Evolutionary conservation across 192 early-diverging fungal genomes (phyloP), one percentile per base, ranked within the genome.

Genomic region (Gryganskiella cystojenkinii): DNA sequence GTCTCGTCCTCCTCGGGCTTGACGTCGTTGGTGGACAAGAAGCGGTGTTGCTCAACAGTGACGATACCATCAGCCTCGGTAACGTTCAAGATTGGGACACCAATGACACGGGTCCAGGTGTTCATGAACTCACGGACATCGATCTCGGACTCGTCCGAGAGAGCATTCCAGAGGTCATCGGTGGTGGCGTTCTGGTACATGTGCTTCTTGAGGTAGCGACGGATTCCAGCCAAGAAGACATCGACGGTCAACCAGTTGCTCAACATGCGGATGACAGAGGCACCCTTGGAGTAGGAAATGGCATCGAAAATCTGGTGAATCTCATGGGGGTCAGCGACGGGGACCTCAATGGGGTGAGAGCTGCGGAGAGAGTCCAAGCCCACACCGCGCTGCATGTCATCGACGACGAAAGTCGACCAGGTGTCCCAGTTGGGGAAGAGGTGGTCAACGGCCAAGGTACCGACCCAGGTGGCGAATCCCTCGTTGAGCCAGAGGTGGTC

Each of bases 381-480:
- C 25, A 97, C 83, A 33, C 90, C 97, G 50, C 86, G 80, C 46
- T 90, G 85, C 81, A 95, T 89, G 54, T 94, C 92, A 31, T 90
- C 89, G 51, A 83, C 86, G 19, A 96, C 87, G 79, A 97, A 99
- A 44, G 73, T 76, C 47, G 94, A 95, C 93, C 95, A 99, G 37
- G 95, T 84, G 79, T 96, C 89, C 94, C 95, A 96, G 56, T 95
- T 92, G 43, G 97, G 97, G 87, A 93, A 97, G 46, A 96, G 79
- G 56, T 95, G 76, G 80, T 95, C 95, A 15, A 92, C 91, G 35
- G 95, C 95, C 55, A 96, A 80, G 75, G 88, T 92, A 37, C 95
- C 96, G 40, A 95, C 95, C 90, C 95, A 99, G 25, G 97, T 98
- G 43, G 97, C 97, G 85, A 99, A 99, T 49, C 95, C 95, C 84